These are phyloP conservation scores for Citropsis articulata DNA, from an alignment of 345 rosid species.

Conservation along the genomic window DNA sequence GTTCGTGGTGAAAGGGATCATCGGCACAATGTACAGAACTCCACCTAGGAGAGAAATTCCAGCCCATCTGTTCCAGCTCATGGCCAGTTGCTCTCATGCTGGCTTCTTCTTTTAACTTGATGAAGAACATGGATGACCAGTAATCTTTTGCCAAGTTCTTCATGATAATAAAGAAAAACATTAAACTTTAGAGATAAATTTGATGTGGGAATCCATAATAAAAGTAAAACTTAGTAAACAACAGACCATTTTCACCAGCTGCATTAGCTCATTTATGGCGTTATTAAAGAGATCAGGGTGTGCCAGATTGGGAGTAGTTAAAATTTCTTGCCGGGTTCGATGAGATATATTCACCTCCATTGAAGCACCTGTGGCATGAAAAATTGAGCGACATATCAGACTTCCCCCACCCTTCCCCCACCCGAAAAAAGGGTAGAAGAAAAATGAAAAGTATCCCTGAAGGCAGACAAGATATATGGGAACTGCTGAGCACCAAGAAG, in stretches of 20 bases:
- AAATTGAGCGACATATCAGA: conserved; percentile 5
- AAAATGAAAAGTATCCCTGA: not conserved
- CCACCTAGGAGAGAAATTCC: conserved; percentile 73
- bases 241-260: conserved; percentile 76
- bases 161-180: not conserved
- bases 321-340: conserved; percentile 63
- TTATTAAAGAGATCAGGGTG: conserved; percentile 61
- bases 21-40: conserved; percentile 73
- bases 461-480: not conserved
- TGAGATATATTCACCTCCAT: conserved; percentile 92
- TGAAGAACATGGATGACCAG: conserved; percentile 73
- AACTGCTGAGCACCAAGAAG: not conserved
- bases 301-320: conserved; percentile 59
- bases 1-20: conserved; percentile 83
- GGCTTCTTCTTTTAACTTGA: conserved; percentile 79
- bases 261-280: conserved; percentile 69
- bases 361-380: conserved; percentile 50
- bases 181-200: not conserved
- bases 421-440: not conserved
- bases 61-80: conserved; percentile 48
- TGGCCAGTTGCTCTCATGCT: conserved; percentile 32
- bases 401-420: not conserved
- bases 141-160: conserved; percentile 81
- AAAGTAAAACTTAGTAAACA: not conserved
- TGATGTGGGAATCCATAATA: not conserved